Base-by-base conservation (phyloP, 371 early-diverging fungal genomes). In the Mucor sp. region DNA sequence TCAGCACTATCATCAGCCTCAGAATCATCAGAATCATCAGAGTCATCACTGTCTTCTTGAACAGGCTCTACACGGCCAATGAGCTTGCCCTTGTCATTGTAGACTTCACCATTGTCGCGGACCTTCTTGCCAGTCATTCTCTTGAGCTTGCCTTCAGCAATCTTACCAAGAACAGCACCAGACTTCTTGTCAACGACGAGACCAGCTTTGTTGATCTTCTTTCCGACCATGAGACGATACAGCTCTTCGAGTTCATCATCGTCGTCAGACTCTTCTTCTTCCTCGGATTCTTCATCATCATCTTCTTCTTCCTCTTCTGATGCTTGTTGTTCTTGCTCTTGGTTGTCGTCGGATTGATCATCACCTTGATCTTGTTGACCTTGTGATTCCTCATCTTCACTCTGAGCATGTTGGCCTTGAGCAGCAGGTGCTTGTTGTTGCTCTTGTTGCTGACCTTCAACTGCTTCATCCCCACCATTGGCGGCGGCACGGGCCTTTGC, bases 121-220 rank as follows among this genome's bases (percentile, higher is more conserved):
- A 72, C 62, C 21, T 64, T 65, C 30, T 62, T 64, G n/a, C 68
- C 68, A 53, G 39, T 8, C 4, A 68, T 58, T n/a, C 60, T 50
- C 19, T 68, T 63, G 4, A 65, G 27, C 28, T 72, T 72, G 27
- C 72, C 72, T 17, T 72, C 63, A 15, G 55, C 62, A 27, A 72
- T 58, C 28, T 37, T 19, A n/a, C 72, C 72, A 28, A 72, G 62
- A 11, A 65, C 39, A 53, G 19, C 14, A 33, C 72, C 72, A 8
- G 72, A 44, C 19, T 72, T 67, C 30, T 62, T 68, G 32, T 72
- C 62, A 53, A 67, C 48, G 15, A 68, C 72, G 6, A 56, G 4
- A 41, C 72, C 72, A 9, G 47, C 23, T 21, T 72, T 65, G 33
- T 65, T 72, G 17, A 72, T 62, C 14, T 68, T 72, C 39, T 68